These are phyloP conservation scores for Trichothecium sympodiale DNA, from an alignment of 2,329 filamentous ascomycete species.

Conservation along the genomic window DNA sequence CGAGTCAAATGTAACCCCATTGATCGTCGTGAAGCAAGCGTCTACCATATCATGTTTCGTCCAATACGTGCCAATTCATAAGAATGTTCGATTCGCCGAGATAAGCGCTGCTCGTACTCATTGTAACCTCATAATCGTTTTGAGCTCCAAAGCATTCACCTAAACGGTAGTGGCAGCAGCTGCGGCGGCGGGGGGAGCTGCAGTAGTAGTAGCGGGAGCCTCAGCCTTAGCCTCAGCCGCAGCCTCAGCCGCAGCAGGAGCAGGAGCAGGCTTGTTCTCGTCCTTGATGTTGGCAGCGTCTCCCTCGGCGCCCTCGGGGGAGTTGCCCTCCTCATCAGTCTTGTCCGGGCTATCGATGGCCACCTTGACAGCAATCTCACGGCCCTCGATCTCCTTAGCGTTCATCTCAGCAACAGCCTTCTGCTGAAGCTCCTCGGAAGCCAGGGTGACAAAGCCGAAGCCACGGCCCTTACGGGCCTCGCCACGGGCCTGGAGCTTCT, in stretches of 20 bases:
- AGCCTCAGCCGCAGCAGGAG: constrained; percentile 9
- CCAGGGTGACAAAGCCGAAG: constrained; percentile 95
- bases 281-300: constrained; percentile 13
- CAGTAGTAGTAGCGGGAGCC: no score
- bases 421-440: constrained; percentile 90
- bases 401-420: constrained; percentile 99
- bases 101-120: constrained; percentile 3
- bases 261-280: constrained; percentile 13
- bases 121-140: constrained; percentile 13
- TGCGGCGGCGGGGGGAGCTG: constrained; percentile 13
- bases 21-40: no score
- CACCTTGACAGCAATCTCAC: constrained; percentile 99
- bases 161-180: constrained; percentile 16
- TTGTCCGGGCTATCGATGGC: constrained; percentile 99
- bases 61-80: not conserved
- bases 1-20: no score
- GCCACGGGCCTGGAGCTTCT: constrained; percentile 97
- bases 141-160: constrained; percentile 1
- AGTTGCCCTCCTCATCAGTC: constrained; percentile 72
- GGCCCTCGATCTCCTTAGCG: constrained; percentile 96
- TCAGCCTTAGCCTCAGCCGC: constrained; percentile 9
- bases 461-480: constrained; percentile 98
- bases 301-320: constrained; percentile 29
- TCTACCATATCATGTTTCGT: no score
- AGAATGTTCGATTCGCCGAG: not conserved